phyloP scores from a whole-genome alignment of 768 basidiomycete genomes.

The Leucosporidium scottii region DNA sequence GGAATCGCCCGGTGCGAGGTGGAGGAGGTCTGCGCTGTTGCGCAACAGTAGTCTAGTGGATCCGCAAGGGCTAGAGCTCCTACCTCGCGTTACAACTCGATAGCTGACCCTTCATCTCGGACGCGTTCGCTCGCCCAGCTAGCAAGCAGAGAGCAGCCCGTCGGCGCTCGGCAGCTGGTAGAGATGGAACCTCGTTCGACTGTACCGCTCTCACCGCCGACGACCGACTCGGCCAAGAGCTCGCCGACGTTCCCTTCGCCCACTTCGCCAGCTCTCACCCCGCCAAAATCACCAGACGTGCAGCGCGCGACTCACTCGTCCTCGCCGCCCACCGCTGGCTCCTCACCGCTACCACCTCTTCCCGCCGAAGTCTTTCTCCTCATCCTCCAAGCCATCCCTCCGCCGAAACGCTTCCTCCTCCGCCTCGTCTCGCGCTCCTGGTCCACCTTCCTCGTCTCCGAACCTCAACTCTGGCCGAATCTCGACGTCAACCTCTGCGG shows the following conservation, averaged over 20 bases:
- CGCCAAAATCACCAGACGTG: slow-evolving; percentile 12
- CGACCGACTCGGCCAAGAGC: slow-evolving; percentile 15
- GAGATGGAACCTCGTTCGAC: neutral
- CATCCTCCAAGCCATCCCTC: slow-evolving; percentile 11
- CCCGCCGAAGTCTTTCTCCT: slow-evolving; percentile 26
- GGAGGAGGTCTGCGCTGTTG: too few relatives aligned
- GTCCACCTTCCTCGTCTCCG: slow-evolving; percentile 10
- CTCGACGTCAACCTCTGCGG: neutral
- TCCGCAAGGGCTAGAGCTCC: too few relatives aligned
- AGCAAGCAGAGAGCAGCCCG: neutral
- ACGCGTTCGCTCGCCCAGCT: neutral
- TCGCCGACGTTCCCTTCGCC: neutral
- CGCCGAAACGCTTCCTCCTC: neutral
- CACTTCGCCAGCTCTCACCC: slow-evolving; percentile 4
- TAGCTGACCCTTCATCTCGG: neutral
- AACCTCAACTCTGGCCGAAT: slow-evolving; percentile 18
- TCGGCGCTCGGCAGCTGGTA: neutral
- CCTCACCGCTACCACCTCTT: slow-evolving; percentile 17
- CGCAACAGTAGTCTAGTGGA: too few relatives aligned
- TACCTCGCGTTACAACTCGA: too few relatives aligned
- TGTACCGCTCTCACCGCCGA: slow-evolving; percentile 11
- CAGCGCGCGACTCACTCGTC: neutral
- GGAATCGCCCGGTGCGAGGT: too few relatives aligned
- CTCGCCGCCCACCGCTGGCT: neutral
- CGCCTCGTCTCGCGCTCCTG: slow-evolving; percentile 19